Evolutionary conservation across 352 stramenopile genomes (phyloP), one percentile per base, ranked within the genome.

Genomic region (Phytophthora cryptogea): DNA sequence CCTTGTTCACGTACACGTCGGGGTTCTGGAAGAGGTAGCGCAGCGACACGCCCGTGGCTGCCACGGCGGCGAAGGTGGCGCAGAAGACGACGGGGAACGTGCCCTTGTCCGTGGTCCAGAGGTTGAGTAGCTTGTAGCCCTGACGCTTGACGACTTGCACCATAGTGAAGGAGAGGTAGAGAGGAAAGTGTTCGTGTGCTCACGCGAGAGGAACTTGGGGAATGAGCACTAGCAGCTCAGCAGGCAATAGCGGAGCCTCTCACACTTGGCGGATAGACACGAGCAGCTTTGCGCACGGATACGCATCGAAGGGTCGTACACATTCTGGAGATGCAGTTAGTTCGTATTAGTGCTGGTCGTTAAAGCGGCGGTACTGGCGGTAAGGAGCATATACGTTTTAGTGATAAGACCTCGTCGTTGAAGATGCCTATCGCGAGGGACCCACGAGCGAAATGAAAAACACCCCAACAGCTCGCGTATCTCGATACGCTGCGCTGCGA

Each of bases 1-100:
- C 67, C 72, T 89, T 89, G 74, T 83, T 76, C 54, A 89, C 68
- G 66, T 81, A 84, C 59, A 85, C 79, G 52, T 86, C 79, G 45
- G 76, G 79, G 72, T 85, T 85, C 46, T 59, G 47, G 58, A 80
- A 73, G 28, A 82, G 54, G 65, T 80, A 81, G 43, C 72, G 74
- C 45, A 78, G 63, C 26, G 68, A 71, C 54, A 78, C 64, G 8
- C 52, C 51, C 33, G 63, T 66, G 32, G 65, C 78, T 16, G 59
- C 65, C 14, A 68, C 59, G 14, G 76, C 66, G 31, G 78, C 74
- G 39, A 66, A 61, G 4, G 31, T 23, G 9, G 68, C 68, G 62
- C 76, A 76, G 53, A 88, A 61, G 33, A 88, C 78, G 46, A 88
- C 73, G 9, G 78, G 78, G 54, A 88, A 85, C 33, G 76, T 88